These are phyloP conservation scores for Acacia crassicarpa DNA, from an alignment of 306 rosid genomes.

Conservation along the genomic window DNA sequence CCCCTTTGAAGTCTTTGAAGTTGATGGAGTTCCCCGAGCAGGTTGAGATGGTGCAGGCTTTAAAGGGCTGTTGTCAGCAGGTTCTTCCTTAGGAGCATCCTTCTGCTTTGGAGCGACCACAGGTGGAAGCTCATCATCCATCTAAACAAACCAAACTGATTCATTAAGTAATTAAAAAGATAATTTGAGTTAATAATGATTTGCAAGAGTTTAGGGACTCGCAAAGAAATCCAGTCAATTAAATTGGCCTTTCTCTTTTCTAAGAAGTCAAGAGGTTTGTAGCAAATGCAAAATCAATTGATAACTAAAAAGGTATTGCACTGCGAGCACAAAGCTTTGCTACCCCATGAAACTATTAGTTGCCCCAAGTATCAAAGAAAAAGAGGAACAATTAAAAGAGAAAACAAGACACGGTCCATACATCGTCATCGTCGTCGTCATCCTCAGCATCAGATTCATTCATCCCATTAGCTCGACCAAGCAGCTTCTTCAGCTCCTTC, in stretches of 20 bases:
- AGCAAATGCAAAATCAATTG: constrained; percentile 20
- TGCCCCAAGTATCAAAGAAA: constrained; percentile 14
- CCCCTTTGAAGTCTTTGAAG: constrained; percentile 51
- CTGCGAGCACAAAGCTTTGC: constrained; percentile 10
- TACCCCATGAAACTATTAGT: constrained; percentile 15
- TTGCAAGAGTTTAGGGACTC: constrained; percentile 5
- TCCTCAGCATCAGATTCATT: constrained; percentile 89
- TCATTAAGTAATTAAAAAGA: constrained; percentile 21
- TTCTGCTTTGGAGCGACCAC: constrained; percentile 66
- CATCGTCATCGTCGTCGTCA: constrained; percentile 62
- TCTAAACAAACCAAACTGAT: constrained; percentile 43
- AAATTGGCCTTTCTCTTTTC: not conserved
- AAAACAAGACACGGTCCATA: constrained; percentile 27
- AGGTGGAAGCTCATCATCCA: constrained; percentile 75
- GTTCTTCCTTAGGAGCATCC: constrained; percentile 85
- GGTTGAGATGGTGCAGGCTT: constrained; percentile 50
- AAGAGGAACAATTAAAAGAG: not conserved
- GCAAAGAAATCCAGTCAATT: constrained; percentile 5
- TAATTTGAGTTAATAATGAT: constrained; percentile 14
- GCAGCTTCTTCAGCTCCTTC: constrained; percentile 90
- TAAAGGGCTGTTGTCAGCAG: constrained; percentile 70
- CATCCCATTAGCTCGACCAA: constrained; percentile 71
- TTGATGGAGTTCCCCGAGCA: constrained; percentile 64
- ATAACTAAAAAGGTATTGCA: constrained; percentile 10
- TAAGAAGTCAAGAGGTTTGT: constrained; percentile 2